Evolutionary conservation across 2,329 filamentous ascomycete species (phyloP), one percentile per base, ranked within the genome.

Genomic region (Microdochium bolleyi): DNA sequence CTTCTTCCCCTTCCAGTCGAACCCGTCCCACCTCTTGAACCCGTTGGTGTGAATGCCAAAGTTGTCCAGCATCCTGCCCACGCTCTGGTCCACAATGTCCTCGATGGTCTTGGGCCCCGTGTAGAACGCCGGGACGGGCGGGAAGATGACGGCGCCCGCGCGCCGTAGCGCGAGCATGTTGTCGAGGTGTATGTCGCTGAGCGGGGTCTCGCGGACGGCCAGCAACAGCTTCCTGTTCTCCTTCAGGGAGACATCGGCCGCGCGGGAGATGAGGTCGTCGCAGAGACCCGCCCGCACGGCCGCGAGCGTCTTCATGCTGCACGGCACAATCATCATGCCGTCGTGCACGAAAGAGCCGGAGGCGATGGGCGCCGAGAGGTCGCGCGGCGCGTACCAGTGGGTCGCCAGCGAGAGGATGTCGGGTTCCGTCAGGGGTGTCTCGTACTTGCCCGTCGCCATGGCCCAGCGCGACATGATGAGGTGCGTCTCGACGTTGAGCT

Each of bases 401-500:
- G 70, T 65, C 2, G 73, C 72, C 1, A 76, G 59, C 0, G 67
- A 65, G 3, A 62, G 65, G 5, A 75, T 61, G 10, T 69, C 67
- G 0, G 62, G 56, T 0, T 64, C 64, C 19, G 63, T 66, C 52
- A 69, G 70, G 48, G 69, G 65, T 1, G 73, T 74, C 57, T 77
- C 73, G 55, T 74, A 74, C 56, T 75, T 73, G 48, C 75, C 65
- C 0, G 75, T 79, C 13, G 69, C 69, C 21, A 68, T 67, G 3
- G 70, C 76, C 74, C 75, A 79, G 58, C 76, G 75, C 56, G 66
- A 70, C 48, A 79, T 68, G 9, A 78, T 65, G 2, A 75, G 65
- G 53, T 76, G 72, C 0, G 74, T 77, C 60, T 78, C 75, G 16
- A 77, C 59, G n/a, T 70, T 63, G 11, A 77, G 66, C 0, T 58